Conservation (phyloP, 768 basidiomycete genomes). For the Phlegmacium glaucopus region DNA sequence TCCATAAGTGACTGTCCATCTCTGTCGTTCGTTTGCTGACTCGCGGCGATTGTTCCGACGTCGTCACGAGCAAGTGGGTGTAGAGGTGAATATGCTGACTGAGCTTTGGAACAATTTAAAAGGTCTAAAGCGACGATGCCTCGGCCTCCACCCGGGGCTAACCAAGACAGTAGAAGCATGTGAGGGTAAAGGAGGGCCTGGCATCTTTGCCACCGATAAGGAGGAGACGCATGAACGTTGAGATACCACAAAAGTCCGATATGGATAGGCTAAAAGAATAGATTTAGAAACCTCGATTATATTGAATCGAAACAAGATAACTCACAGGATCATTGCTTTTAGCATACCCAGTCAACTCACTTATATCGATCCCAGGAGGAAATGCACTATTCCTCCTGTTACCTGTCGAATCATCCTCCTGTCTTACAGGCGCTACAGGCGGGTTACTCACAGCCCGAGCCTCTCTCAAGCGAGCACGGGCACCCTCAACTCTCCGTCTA, state of each 20-base stretch:
- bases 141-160: slow-evolving; percentile 76
- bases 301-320: slow-evolving; percentile 10
- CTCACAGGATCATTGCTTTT: slow-evolving; percentile 48
- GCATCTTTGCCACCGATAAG: slow-evolving; percentile 78
- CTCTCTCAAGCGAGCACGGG: slow-evolving; percentile 32
- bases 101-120: slow-evolving; percentile 82
- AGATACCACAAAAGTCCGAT: slow-evolving; percentile 89
- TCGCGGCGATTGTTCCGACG: slow-evolving; percentile 82
- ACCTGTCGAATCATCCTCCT: slow-evolving; percentile 20
- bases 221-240: slow-evolving; percentile 81
- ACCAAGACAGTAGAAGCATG: slow-evolving; percentile 84
- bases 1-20: slow-evolving; percentile 58
- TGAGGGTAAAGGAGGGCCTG: slow-evolving; percentile 82
- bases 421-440: slow-evolving; percentile 20
- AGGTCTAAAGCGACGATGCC: slow-evolving; percentile 87
- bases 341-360: slow-evolving; percentile 44
- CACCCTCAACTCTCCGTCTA: slow-evolving; percentile 39
- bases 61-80: slow-evolving; percentile 83
- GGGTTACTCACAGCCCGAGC: slow-evolving; percentile 20
- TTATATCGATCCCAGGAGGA: slow-evolving; percentile 42
- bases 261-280: slow-evolving; percentile 67
- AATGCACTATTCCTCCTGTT: slow-evolving; percentile 26
- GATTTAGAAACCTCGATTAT: slow-evolving; percentile 8
- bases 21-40: slow-evolving; percentile 48
- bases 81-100: slow-evolving; percentile 75